A percentile compares a stretch with the other conserved stretches of the same genome.
Evolutionary conservation across 2,329 filamentous ascomycete species (phyloP).

Genomic region (Thelonectria discophora): DNA sequence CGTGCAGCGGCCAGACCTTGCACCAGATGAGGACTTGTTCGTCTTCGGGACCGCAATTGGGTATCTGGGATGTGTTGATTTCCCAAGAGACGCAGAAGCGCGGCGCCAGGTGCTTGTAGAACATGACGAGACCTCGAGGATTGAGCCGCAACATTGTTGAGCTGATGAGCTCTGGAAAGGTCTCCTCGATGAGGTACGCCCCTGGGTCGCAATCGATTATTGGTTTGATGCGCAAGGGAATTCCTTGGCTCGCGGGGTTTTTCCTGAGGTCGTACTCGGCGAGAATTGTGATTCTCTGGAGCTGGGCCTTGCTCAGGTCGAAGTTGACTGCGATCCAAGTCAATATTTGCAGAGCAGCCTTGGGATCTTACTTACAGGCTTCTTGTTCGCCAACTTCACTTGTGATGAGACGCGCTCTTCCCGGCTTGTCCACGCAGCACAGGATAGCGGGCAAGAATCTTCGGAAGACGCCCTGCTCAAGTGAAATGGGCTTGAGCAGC

Average conservation of each 20-base stretch:
- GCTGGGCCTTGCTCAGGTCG: not conserved
- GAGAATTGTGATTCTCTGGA: constrained; percentile 11
- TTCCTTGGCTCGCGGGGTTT: constrained; percentile 12
- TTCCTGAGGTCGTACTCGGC: constrained; percentile 16
- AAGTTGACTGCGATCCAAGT: constrained; percentile 4
- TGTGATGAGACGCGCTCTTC: constrained; percentile 3
- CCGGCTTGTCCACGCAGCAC: constrained; percentile 12
- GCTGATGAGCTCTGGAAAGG: constrained; percentile 12
- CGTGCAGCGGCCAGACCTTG: constrained; percentile 12
- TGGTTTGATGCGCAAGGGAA: constrained; percentile 10
- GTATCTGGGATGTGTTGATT: not conserved
- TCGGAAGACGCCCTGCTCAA: constrained; percentile 4
- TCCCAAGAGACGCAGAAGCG: constrained; percentile 20
- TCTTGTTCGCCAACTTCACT: not conserved
- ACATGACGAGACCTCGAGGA: constrained; percentile 16
- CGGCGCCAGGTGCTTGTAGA: constrained; percentile 12
- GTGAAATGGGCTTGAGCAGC: constrained; percentile 8
- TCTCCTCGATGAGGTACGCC: constrained; percentile 11
- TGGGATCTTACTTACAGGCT: not conserved
- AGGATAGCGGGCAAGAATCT: constrained; percentile 16
- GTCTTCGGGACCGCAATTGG: not conserved
- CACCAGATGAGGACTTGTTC: constrained; percentile 2
- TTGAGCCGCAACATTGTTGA: constrained; percentile 4
- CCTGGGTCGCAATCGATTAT: constrained; percentile 5
- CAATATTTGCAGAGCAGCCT: not conserved